Evolutionary conservation across 352 stramenopile species (phyloP).

Genomic region (Phytophthora nicotianae): DNA sequence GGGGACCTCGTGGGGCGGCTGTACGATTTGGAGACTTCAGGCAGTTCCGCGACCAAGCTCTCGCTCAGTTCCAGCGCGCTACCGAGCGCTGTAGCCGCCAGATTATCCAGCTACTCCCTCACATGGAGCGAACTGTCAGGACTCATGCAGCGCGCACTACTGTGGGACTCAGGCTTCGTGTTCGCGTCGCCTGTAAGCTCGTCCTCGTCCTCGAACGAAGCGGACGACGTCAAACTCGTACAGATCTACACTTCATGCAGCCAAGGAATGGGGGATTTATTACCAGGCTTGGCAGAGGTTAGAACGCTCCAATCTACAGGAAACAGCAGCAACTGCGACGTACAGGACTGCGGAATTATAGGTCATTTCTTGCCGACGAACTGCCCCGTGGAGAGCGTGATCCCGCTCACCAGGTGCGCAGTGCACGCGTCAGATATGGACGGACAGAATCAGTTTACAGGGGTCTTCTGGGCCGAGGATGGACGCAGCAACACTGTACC

Average conservation of each 20-base stretch:
- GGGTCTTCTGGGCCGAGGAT: slow-evolving; percentile 71
- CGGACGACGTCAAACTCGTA: slow-evolving; percentile 37
- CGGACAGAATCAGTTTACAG: slow-evolving; percentile 30
- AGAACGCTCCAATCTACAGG: slow-evolving; percentile 25
- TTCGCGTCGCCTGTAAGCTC: slow-evolving; percentile 33
- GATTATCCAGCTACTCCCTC: slow-evolving; percentile 38
- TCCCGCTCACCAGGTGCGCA: slow-evolving; percentile 47
- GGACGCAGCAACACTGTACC: slow-evolving; percentile 54
- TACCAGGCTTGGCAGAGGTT: slow-evolving; percentile 51
- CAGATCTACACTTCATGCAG: slow-evolving; percentile 67
- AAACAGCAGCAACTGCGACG: slow-evolving; percentile 34
- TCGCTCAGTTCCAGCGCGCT: slow-evolving; percentile 41
- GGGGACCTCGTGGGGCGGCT: slow-evolving; percentile 63
- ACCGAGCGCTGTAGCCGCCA: slow-evolving; percentile 31
- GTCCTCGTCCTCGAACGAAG: slow-evolving; percentile 14
- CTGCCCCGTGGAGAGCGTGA: slow-evolving; percentile 43
- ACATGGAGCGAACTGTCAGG: slow-evolving; percentile 53
- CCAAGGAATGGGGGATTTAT: slow-evolving; percentile 62
- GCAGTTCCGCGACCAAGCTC: slow-evolving; percentile 32
- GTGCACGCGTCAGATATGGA: slow-evolving; percentile 44
- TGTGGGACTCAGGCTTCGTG: slow-evolving; percentile 76
- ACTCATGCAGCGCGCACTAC: slow-evolving; percentile 68
- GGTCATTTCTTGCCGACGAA: slow-evolving; percentile 48
- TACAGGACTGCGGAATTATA: slow-evolving; percentile 57
- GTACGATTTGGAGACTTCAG: slow-evolving; percentile 44